These are phyloP conservation scores for Dalbergia cultrata DNA, from an alignment of 306 rosid genomes.

Conservation along the genomic window DNA sequence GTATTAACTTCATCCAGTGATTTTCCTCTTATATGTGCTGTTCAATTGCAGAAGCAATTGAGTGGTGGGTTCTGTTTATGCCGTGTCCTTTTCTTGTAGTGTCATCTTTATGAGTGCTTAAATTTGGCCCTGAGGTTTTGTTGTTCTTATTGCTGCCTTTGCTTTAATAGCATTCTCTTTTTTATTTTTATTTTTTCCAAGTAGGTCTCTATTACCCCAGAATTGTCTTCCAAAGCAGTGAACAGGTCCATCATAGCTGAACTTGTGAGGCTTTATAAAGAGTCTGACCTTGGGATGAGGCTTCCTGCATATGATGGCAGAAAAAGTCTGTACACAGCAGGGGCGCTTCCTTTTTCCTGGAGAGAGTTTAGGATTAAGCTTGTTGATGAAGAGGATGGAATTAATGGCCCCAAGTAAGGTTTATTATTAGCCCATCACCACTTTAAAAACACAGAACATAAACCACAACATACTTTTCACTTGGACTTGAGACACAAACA, in stretches of 20 bases:
- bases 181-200: conserved; percentile 7
- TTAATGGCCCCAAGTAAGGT: conserved; percentile 80
- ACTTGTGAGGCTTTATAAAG: conserved; percentile 83
- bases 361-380: conserved; percentile 88
- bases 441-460: background rate
- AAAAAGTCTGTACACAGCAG: conserved; percentile 95
- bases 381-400: conserved; percentile 75
- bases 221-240: conserved; percentile 83
- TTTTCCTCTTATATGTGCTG: conserved; percentile 54
- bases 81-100: conserved; percentile 56
- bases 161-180: conserved; percentile 48
- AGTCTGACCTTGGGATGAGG: conserved; percentile 89
- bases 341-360: conserved; percentile 89
- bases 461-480: conserved; percentile 10
- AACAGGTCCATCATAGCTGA: conserved; percentile 94
- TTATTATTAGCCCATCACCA: background rate
- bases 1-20: conserved; percentile 52
- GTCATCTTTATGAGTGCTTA: conserved; percentile 59
- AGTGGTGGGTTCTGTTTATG: conserved; percentile 52
- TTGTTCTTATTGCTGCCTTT: conserved; percentile 60
- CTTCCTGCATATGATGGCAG: conserved; percentile 99
- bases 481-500: conserved; percentile 16
- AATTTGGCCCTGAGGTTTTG: conserved; percentile 52
- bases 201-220: conserved; percentile 90
- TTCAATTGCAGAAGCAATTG: conserved; percentile 46